Percentiles rank a stretch among this genome's conserved stretches.
phyloP scores from a whole-genome alignment of 225 moss, liverwort and hornwort genomes.

The Sphagnum tenellum region DNA sequence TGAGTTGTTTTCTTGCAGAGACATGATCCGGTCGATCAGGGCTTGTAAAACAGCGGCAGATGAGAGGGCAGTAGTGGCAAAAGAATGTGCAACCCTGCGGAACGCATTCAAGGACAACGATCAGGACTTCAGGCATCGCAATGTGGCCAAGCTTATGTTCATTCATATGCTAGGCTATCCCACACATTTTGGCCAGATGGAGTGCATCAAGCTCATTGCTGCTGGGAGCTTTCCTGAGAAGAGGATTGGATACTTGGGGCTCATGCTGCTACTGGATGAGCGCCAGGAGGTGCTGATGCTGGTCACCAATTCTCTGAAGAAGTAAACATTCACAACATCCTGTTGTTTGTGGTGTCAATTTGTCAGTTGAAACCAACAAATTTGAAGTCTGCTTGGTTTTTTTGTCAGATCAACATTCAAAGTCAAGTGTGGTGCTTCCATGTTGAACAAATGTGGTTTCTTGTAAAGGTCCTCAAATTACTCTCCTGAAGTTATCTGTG shows the following conservation, averaged over 20 bases:
- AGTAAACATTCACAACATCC: conserved; percentile 18
- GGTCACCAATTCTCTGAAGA: conserved; percentile 56
- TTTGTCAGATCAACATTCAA: too few species aligned
- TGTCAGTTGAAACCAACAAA: neutral
- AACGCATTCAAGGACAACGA: conserved; percentile 50
- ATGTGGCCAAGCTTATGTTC: conserved; percentile 60
- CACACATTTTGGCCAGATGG: conserved; percentile 61
- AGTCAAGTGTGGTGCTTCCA: too few species aligned
- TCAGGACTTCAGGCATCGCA: conserved; percentile 52
- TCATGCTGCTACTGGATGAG: conserved; percentile 55
- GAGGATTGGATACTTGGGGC: conserved; percentile 55
- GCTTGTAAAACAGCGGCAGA: conserved; percentile 61
- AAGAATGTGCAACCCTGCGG: conserved; percentile 47
- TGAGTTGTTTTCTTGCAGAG: conserved; percentile 24
- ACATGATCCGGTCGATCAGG: conserved; percentile 56
- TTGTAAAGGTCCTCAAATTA: neutral
- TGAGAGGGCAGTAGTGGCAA: conserved; percentile 50
- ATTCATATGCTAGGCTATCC: conserved; percentile 61
- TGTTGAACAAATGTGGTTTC: neutral
- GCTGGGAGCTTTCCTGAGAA: conserved; percentile 44
- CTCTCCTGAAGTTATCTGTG: neutral
- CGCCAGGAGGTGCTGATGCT: conserved; percentile 58
- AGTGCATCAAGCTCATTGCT: conserved; percentile 54
- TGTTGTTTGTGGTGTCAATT: conserved; percentile 3
- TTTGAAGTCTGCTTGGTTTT: too few species aligned